Conservation (phyloP, 1,284 basidiomycete species). For the Coriolopsis trogii region DNA sequence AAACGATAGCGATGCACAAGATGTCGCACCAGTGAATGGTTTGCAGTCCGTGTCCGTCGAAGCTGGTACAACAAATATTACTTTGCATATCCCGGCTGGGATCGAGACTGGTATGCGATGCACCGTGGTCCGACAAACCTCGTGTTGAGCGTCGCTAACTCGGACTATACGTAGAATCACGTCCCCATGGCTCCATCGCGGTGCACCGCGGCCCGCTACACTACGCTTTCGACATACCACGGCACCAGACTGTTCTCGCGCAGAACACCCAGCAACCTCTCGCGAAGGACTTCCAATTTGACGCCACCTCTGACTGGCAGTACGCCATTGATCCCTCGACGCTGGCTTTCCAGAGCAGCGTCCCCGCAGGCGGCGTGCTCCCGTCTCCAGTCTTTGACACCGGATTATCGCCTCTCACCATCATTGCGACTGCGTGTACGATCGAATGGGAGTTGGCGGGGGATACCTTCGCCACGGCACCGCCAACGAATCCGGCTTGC, state of each 20-base stretch:
- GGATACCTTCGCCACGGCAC: slow-evolving; percentile 48
- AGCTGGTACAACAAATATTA: slow-evolving; percentile 47
- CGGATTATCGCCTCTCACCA: slow-evolving; percentile 50
- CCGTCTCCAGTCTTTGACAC: slow-evolving; percentile 55
- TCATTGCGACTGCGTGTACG: slow-evolving; percentile 51
- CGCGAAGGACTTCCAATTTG: slow-evolving; percentile 53
- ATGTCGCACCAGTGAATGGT: slow-evolving; percentile 45
- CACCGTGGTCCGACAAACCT: neutral
- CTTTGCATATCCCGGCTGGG: slow-evolving; percentile 47
- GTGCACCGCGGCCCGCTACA: slow-evolving; percentile 57
- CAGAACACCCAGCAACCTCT: slow-evolving; percentile 46
- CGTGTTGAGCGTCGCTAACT: neutral
- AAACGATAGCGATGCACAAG: slow-evolving; percentile 36
- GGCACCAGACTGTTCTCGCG: slow-evolving; percentile 44
- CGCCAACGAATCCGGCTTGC: slow-evolving; percentile 49
- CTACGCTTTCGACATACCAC: slow-evolving; percentile 53
- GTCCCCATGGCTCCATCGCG: slow-evolving; percentile 54
- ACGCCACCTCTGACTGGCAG: slow-evolving; percentile 49
- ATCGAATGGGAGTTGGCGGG: slow-evolving; percentile 52
- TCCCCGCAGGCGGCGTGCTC: slow-evolving; percentile 40
- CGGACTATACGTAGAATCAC: slow-evolving; percentile 38
- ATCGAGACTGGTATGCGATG: slow-evolving; percentile 45
- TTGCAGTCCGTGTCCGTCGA: slow-evolving; percentile 44
- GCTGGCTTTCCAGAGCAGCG: slow-evolving; percentile 43
- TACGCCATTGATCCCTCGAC: slow-evolving; percentile 59